A percentile compares a stretch with the other conserved stretches of the same genome.
Evolutionary conservation across 2,329 filamentous ascomycete species (phyloP).

Genomic region (Apiospora hydei): DNA sequence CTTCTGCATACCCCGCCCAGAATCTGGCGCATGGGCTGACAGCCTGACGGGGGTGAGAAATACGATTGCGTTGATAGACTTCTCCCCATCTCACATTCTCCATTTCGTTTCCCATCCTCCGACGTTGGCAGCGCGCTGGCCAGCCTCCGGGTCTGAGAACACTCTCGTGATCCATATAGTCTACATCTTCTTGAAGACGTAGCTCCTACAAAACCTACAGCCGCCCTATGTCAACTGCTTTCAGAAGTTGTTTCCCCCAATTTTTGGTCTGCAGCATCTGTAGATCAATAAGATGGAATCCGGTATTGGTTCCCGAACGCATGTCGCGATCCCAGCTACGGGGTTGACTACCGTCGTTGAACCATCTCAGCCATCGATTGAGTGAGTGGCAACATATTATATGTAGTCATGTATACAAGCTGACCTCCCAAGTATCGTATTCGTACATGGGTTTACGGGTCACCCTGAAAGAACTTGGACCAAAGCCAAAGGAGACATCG

Average conservation of each 20-base stretch:
- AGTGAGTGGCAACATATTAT: neutral
- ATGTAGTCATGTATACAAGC: neutral
- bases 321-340: neutral
- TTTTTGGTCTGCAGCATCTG: neutral
- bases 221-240: neutral
- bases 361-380: neutral
- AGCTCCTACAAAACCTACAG: neutral
- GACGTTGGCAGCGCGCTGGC: neutral
- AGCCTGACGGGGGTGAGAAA: neutral
- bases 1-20: constrained; percentile 5
- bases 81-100: neutral
- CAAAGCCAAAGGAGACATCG: neutral
- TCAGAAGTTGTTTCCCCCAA: neutral
- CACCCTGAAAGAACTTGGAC: constrained; percentile 6
- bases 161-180: neutral
- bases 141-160: neutral
- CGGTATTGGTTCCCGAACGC: neutral
- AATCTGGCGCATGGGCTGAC: neutral
- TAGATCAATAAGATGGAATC: neutral
- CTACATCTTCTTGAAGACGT: neutral
- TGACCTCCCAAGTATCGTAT: neutral
- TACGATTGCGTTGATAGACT: neutral
- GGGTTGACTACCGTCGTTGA: neutral
- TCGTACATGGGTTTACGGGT: neutral
- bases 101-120: neutral